Evolutionary conservation across 75 land plant species (phyloP).

Genomic region (Sequoiadendron giganteum): DNA sequence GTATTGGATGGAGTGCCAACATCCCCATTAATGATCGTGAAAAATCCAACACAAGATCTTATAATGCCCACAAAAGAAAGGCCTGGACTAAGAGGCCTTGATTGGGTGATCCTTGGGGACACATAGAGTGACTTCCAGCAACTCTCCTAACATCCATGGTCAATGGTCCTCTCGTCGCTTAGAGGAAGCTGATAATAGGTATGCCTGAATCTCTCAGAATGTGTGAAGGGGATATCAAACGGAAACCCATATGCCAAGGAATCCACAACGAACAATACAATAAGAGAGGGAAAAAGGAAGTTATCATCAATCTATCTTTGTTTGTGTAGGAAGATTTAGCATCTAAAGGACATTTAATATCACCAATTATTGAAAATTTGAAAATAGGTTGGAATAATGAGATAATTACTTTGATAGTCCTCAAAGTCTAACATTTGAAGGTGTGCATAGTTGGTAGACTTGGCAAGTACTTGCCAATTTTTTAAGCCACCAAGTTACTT

Average conservation of each 20-base stretch:
- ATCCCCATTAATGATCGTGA: neutral
- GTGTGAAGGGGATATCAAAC: neutral
- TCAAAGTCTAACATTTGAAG: too few relatives aligned
- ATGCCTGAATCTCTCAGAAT: neutral
- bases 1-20: neutral
- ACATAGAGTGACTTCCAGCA: too few relatives aligned
- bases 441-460: too few relatives aligned
- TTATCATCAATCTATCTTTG: too few relatives aligned
- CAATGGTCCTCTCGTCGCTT: neutral
- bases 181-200: neutral
- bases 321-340: too few relatives aligned
- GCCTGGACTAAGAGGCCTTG: neutral
- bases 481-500: too few relatives aligned
- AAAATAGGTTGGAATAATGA: too few relatives aligned
- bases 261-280: neutral
- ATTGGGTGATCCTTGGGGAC: too few relatives aligned
- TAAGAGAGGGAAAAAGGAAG: neutral
- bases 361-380: too few relatives aligned
- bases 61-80: neutral
- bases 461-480: too few relatives aligned
- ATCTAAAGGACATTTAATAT: too few relatives aligned
- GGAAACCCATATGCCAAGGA: neutral
- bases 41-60: neutral
- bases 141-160: neutral
- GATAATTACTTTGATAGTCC: too few relatives aligned